Percentiles rank a stretch among this genome's conserved stretches.
Evolutionary conservation across 1,284 basidiomycete genomes (phyloP).

Genomic region (Cryptococcus maquisensis): DNA sequence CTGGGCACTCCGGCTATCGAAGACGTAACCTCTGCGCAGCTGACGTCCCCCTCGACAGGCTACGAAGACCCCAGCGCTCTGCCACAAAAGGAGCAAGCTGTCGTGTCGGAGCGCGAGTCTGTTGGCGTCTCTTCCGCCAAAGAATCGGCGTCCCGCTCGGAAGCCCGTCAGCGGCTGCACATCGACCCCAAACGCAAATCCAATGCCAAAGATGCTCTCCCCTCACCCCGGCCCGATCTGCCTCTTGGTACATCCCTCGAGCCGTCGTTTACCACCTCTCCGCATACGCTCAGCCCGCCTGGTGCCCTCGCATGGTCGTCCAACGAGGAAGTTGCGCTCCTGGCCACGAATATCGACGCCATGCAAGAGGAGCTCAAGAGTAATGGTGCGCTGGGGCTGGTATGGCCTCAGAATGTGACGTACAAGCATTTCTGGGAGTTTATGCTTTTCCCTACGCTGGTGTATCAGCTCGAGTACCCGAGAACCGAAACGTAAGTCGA

Average conservation of each 20-base stretch:
- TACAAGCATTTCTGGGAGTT: constrained; percentile 82
- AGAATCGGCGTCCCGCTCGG: neutral
- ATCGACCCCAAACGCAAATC: constrained; percentile 5
- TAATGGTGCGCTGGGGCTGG: constrained; percentile 57
- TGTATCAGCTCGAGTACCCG: constrained; percentile 96
- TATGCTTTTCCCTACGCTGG: constrained; percentile 83
- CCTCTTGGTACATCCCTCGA: constrained; percentile 46
- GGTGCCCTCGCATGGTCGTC: constrained; percentile 70
- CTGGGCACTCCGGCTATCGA: constrained; percentile 56
- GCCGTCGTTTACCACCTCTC: constrained; percentile 34
- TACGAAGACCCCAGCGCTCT: constrained; percentile 11
- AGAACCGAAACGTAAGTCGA: constrained; percentile 66
- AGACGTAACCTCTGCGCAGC: constrained; percentile 14
- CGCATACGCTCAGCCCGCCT: constrained; percentile 44
- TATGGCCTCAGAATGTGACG: constrained; percentile 83
- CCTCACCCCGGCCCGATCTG: constrained; percentile 28
- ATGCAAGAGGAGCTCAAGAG: constrained; percentile 72
- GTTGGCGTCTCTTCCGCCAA: neutral
- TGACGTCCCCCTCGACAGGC: neutral
- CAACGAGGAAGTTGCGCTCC: constrained; percentile 60
- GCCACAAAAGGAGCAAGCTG: constrained; percentile 6
- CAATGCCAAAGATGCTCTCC: constrained; percentile 33
- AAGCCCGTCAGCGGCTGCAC: constrained; percentile 5
- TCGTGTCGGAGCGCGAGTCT: constrained; percentile 2
- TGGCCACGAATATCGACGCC: constrained; percentile 73